phyloP scores from a whole-genome alignment of 768 basidiomycete species.

The Mycena rebaudengoi region DNA sequence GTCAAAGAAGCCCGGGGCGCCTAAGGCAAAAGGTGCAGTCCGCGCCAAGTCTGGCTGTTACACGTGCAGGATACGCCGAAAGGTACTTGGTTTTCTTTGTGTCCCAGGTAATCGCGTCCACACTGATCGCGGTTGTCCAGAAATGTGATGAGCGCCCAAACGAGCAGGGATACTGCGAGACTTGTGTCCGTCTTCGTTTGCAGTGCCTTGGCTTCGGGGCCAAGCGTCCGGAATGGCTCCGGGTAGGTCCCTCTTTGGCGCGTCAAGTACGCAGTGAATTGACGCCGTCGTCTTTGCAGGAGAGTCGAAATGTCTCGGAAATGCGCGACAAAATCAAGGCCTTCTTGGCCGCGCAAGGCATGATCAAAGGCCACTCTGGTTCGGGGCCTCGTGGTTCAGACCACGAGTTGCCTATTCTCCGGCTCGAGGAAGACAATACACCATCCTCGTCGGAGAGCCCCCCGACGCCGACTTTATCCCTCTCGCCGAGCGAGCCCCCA shows the following conservation, averaged over 20 bases:
- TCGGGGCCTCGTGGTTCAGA: constrained; percentile 67
- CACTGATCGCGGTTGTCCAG: constrained; percentile 47
- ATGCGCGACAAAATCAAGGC: constrained; percentile 82
- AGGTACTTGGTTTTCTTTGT: constrained; percentile 58
- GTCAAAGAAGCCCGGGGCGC: constrained; percentile 57
- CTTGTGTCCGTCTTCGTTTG: constrained; percentile 81
- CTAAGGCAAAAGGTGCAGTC: constrained; percentile 82
- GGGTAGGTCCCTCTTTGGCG: constrained; percentile 56
- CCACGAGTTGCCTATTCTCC: constrained; percentile 64
- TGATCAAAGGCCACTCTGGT: constrained; percentile 90
- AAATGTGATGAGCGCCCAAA: constrained; percentile 86
- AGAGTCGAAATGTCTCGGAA: constrained; percentile 71
- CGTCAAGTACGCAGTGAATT: not conserved
- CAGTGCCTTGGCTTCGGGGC: constrained; percentile 88
- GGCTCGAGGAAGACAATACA: constrained; percentile 53
- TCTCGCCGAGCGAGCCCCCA: constrained; percentile 22
- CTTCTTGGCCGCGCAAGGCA: constrained; percentile 82
- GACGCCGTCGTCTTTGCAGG: constrained; percentile 49
- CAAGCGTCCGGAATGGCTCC: constrained; percentile 86
- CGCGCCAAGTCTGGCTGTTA: constrained; percentile 91
- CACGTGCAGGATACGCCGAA: constrained; percentile 86
- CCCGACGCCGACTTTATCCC: constrained; percentile 43
- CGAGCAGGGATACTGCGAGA: constrained; percentile 69
- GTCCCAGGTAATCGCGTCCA: constrained; percentile 6
- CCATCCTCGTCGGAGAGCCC: constrained; percentile 50